Base-by-base conservation (phyloP, 495 filamentous ascomycete species). In the Sporormia fimetaria region DNA sequence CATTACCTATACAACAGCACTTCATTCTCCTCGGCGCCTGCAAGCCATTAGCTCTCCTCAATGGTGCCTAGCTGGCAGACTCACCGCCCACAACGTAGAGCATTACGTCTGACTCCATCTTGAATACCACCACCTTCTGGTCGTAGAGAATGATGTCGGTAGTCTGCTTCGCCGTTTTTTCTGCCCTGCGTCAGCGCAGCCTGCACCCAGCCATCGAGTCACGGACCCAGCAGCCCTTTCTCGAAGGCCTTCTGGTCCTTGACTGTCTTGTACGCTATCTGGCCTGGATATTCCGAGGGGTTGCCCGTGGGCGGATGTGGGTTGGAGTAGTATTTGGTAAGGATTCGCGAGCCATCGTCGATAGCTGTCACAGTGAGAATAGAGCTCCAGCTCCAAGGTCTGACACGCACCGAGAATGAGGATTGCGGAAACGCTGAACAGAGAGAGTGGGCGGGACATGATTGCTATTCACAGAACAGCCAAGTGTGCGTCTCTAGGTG, bases 131-230 rank as follows among this genome's bases (percentile, higher is more conserved):
- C 23, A 96, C 75, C 49, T 82, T 76, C 64, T 84, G 85, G 63
- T 96, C 90, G 66, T 93, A 96, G 33, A 96, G 75, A 39, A 98
- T 93, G 52, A 98, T 86, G 65, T 98, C 90, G 39, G 80, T 83
- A 17, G 75, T 83, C 56, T 87, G 83, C 68, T 98, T 98, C 50
- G 83, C 85, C 11, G 90, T 98, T 73, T 98, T 98, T 45, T 90
- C 84, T 44, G 30, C 9, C 10, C 15, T 6, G 6, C 16, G 40
- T 50, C 23, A 44, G 32, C 3, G n/a, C 5, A 14, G 22, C 17
- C 17, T 9, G 8, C 4, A n/a, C 18, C 22, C 22, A 5, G 8
- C 14, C 14, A 37, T 6, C 9, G 14, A 24, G 21, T 2, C 0
- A 39, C 45, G 24, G 6, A 50, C 40, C 40, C 30, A 94, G 65